Percentiles rank a stretch among this genome's conserved stretches.
Evolutionary conservation across 306 rosid species (phyloP).

Genomic region (Gastrolobium bilobum): DNA sequence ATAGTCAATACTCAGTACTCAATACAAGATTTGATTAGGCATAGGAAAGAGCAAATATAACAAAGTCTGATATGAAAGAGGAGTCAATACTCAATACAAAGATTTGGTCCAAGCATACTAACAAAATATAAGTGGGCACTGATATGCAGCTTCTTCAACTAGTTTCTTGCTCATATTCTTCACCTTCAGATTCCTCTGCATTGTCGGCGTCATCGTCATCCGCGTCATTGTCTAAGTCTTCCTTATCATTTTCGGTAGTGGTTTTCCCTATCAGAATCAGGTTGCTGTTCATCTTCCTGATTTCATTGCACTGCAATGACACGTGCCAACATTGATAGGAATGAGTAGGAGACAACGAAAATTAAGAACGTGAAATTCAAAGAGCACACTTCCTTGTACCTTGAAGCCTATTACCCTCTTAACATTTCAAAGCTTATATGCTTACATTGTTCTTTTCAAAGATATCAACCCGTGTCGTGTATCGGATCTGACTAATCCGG

Average conservation of each 20-base stretch:
- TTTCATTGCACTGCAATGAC: slow-evolving; percentile 79
- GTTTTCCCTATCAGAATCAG: slow-evolving; percentile 75
- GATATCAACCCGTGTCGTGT: too few species aligned
- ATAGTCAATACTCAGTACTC: neutral
- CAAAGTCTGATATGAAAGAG: slow-evolving; percentile 11
- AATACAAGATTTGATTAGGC: neutral
- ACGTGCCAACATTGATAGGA: slow-evolving; percentile 20
- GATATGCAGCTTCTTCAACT: slow-evolving; percentile 60
- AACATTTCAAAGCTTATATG: neutral
- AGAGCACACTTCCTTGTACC: neutral
- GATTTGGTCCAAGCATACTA: slow-evolving; percentile 7
- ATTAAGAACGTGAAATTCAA: slow-evolving; percentile 21
- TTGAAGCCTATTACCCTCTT: slow-evolving; percentile 26
- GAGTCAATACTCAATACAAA: slow-evolving; percentile 26
- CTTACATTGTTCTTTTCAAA: neutral
- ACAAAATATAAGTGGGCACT: slow-evolving; percentile 8
- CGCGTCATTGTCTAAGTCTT: slow-evolving; percentile 77
- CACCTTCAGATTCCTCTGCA: slow-evolving; percentile 91
- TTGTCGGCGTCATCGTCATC: slow-evolving; percentile 75
- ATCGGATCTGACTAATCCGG: too few species aligned
- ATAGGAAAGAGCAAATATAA: slow-evolving; percentile 14
- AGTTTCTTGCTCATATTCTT: slow-evolving; percentile 96
- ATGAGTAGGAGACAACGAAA: neutral
- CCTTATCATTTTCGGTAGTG: slow-evolving; percentile 76
- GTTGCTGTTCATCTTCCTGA: slow-evolving; percentile 78